These are phyloP conservation scores for Hyaloscypha hepaticicola DNA, from an alignment of 495 filamentous ascomycete species.

Conservation along the genomic window DNA sequence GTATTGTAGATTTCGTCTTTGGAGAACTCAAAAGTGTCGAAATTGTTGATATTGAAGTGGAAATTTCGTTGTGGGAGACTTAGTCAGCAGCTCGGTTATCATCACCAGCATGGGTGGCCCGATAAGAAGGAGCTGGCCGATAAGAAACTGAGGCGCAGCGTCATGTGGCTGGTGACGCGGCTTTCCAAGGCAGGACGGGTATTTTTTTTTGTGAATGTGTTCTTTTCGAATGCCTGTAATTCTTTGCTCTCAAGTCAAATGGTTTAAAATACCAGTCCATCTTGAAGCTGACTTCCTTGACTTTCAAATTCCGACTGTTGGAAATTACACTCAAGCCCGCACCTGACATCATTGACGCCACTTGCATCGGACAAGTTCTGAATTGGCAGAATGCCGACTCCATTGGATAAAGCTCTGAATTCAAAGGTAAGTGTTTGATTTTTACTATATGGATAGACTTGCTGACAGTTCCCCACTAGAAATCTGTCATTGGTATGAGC, in stretches of 20 bases:
- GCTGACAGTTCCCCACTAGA: constrained; percentile 37
- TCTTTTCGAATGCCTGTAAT: background rate
- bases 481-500: constrained; percentile 53
- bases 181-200: background rate
- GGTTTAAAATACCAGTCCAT: background rate
- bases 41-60: constrained; percentile 19
- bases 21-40: constrained; percentile 12
- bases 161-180: constrained; percentile 27
- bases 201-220: background rate
- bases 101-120: constrained; percentile 23
- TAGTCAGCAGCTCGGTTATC: constrained; percentile 28
- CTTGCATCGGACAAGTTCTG: constrained; percentile 5
- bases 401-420: constrained; percentile 72
- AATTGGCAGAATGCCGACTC: constrained; percentile 61
- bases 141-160: constrained; percentile 10
- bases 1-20: constrained; percentile 32
- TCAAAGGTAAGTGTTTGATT: constrained; percentile 62
- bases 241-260: background rate
- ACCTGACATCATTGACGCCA: constrained; percentile 9
- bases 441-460: constrained; percentile 2
- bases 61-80: constrained; percentile 29
- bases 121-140: constrained; percentile 12
- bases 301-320: background rate
- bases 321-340: background rate
- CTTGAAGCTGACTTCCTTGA: background rate